Percentiles rank a stretch among this genome's conserved stretches.
Conservation (phyloP, 2,329 filamentous ascomycete genomes). For the Hyphodiscus sp. region DNA sequence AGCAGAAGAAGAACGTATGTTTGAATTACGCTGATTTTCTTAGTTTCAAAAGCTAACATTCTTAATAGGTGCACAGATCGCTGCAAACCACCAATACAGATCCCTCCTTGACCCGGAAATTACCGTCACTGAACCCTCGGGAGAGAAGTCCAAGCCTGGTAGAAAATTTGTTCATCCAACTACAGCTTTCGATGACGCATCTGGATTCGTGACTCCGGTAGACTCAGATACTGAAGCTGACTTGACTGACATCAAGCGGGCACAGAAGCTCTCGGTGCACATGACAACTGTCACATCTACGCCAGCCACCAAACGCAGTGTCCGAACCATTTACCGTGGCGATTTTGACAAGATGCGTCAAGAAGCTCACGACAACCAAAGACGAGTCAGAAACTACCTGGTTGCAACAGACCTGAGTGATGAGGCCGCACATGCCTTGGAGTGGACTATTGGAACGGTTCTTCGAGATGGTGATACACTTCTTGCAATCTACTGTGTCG, state of each 20-base stretch:
- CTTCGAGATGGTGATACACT: conserved; percentile 90
- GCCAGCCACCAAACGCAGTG: conserved; percentile 69
- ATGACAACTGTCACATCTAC: conserved; percentile 75
- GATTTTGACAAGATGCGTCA: conserved; percentile 72
- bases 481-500: conserved; percentile 86
- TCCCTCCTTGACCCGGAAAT: conserved; percentile 52
- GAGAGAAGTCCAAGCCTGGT: conserved; percentile 49
- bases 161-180: conserved; percentile 67
- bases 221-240: conserved; percentile 85
- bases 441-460: conserved; percentile 96
- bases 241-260: conserved; percentile 75
- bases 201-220: conserved; percentile 49
- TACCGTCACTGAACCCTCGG: conserved; percentile 55
- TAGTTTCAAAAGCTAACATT: not conserved
- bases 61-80: conserved; percentile 5
- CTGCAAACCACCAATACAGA: conserved; percentile 23
- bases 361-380: conserved; percentile 71
- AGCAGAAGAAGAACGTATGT: conserved; percentile 72
- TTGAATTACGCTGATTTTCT: not conserved
- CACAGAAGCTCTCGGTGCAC: conserved; percentile 75
- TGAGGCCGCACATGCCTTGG: conserved; percentile 88
- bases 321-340: conserved; percentile 85
- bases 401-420: conserved; percentile 95
- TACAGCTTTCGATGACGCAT: conserved; percentile 70
- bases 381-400: conserved; percentile 79